phyloP scores from a whole-genome alignment of 371 early-diverging fungal genomes.

The Apophysomyces ossiformis region DNA sequence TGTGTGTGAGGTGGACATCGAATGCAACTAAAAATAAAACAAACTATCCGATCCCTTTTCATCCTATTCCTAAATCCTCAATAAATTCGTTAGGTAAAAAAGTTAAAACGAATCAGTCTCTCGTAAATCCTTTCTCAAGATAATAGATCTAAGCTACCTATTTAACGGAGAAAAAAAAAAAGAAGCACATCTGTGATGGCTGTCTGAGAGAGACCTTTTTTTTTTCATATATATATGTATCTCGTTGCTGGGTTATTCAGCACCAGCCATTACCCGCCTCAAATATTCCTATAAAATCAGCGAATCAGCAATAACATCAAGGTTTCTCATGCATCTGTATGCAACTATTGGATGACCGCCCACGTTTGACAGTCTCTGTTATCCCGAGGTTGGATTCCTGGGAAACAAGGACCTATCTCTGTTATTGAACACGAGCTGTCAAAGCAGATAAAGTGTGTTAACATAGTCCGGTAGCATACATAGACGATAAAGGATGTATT shows the following conservation, averaged over 20 bases:
- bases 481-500: background rate
- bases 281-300: background rate
- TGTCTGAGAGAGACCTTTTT: background rate
- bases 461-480: background rate
- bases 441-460: no score
- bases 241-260: conserved; percentile 2
- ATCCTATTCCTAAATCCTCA: background rate
- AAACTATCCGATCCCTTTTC: conserved; percentile 1
- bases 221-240: background rate
- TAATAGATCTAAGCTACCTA: background rate
- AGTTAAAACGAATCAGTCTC: no score
- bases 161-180: no score
- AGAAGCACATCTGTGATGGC: no score
- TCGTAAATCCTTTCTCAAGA: background rate
- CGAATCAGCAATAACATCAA: conserved; percentile 2
- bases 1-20: background rate
- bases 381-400: background rate
- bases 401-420: background rate
- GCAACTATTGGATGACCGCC: conserved; percentile 6
- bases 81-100: no score
- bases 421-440: background rate
- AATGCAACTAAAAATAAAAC: conserved; percentile 12
- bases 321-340: conserved; percentile 3
- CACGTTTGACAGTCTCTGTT: conserved; percentile 1
- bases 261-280: conserved; percentile 12